Percentiles rank a stretch among this genome's conserved stretches.
Conservation (phyloP, 1,284 basidiomycete species). For the Xerocomus alliaceus region DNA sequence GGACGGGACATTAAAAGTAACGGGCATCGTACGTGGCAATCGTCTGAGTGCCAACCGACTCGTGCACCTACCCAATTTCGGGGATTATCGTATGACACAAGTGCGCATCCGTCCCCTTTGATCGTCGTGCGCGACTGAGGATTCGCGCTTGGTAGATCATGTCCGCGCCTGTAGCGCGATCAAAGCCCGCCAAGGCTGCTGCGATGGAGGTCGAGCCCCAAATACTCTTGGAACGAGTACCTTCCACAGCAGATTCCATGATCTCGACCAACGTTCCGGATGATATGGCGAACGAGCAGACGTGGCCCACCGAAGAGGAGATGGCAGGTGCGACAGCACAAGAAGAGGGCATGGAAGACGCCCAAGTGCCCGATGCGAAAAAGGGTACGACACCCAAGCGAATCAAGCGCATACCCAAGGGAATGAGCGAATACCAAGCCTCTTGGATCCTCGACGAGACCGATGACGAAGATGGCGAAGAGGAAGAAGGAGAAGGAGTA, state of each 20-base stretch:
- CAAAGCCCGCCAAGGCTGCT: constrained; percentile 43
- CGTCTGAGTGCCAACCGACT: constrained; percentile 85
- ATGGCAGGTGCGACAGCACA: constrained; percentile 60
- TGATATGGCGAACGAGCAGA: constrained; percentile 92
- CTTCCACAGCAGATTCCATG: constrained; percentile 84
- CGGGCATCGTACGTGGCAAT: constrained; percentile 84
- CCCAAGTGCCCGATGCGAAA: constrained; percentile 65
- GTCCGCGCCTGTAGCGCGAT: constrained; percentile 61
- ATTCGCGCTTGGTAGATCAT: constrained; percentile 55
- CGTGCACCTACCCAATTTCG: constrained; percentile 87
- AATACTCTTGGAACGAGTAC: constrained; percentile 63
- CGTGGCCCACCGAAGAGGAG: constrained; percentile 98
- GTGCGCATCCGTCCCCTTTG: constrained; percentile 53
- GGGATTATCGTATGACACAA: constrained; percentile 87
- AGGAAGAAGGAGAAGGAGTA: constrained; percentile 49
- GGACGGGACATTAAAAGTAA: constrained; percentile 67
- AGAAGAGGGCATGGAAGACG: constrained; percentile 33
- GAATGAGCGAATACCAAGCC: constrained; percentile 93
- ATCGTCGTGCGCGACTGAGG: background rate
- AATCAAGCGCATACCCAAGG: constrained; percentile 84
- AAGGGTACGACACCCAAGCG: constrained; percentile 73
- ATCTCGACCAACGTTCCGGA: constrained; percentile 89
- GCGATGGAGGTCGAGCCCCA: constrained; percentile 71
- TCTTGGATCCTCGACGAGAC: constrained; percentile 90
- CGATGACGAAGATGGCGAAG: constrained; percentile 66